Evolutionary conservation across 2,329 filamentous ascomycete species (phyloP), one percentile per base, ranked within the genome.

Genomic region (Trichoderma koningii): DNA sequence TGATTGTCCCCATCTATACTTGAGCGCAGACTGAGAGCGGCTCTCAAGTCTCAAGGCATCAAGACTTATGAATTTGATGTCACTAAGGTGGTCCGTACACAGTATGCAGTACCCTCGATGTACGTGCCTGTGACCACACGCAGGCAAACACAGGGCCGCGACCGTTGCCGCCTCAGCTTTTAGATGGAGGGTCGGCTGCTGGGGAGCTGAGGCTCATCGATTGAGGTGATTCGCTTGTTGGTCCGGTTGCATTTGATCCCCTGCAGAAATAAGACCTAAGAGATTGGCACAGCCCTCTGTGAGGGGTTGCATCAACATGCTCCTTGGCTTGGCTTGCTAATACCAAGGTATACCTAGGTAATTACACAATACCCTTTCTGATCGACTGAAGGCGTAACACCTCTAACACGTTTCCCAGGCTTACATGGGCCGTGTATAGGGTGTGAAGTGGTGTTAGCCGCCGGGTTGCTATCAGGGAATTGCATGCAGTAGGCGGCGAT

Each of bases 111-210:
- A n/a, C 12, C 19, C 38, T 7, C 21, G n/a, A 15, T 47, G 26
- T 21, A 30, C 23, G 42, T 28, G 55, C 42, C 55, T 47, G 28
- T 17, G 44, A 19, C 45, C 55, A 48, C 44, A 50, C 28, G 44
- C 19, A n/a, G 38, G 44, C 30, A 38, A 44, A 48, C 30, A 48
- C 28, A 50, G 26, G 55, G 55, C 44, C 44, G 23, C 55, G 28
- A 48, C 45, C 55, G 19, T 38, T 50, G 55, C 55, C 55, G 55
- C 55, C 55, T 59, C 55, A 50, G 28, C 55, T 59, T 17, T 26
- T 28, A 41, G 55, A 55, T 42, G 34, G 52, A 55, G 52, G 38
- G 52, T 10, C 42, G 51, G n/a, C 28, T 48, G 55, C n/a, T 28
- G 41, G 41, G 42, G 34, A 41, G 34, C 34, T 42, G 38, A 14